Conservation (phyloP, 805 yeast genomes). For the Priceomyces haplophilus region DNA sequence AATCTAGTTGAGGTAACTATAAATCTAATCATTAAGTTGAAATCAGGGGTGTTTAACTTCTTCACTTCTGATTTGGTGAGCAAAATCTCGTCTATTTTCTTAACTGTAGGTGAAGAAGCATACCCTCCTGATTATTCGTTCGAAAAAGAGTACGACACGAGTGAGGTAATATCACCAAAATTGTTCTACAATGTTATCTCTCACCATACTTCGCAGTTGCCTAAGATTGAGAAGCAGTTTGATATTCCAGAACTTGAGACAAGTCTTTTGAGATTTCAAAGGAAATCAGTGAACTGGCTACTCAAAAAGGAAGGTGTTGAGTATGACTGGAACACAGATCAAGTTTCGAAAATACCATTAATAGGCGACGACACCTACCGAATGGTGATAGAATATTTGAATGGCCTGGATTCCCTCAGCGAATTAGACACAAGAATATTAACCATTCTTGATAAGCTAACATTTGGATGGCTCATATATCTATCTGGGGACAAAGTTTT, state of each 20-base stretch:
- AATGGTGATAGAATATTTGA: not conserved
- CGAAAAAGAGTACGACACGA: constrained; percentile 5
- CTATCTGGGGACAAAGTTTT: constrained; percentile 10
- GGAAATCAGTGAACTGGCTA: constrained; percentile 56
- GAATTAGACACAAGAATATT: constrained; percentile 22
- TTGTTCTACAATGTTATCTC: constrained; percentile 52
- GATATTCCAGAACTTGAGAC: constrained; percentile 45
- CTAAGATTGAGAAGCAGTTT: constrained; percentile 16
- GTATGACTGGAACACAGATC: constrained; percentile 25
- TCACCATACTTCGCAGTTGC: constrained; percentile 35
- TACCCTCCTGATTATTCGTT: constrained; percentile 3
- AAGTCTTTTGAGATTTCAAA: constrained; percentile 48
- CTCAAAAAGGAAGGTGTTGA: constrained; percentile 46
- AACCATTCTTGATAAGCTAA: constrained; percentile 35
- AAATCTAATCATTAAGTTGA: constrained; percentile 13
- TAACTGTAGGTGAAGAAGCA: not conserved
- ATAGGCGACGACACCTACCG: constrained; percentile 6
- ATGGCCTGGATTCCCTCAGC: constrained; percentile 1
- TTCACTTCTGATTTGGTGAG: constrained; percentile 16
- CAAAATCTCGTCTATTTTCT: constrained; percentile 1
- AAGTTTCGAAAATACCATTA: constrained; percentile 20
- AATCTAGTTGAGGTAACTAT: constrained; percentile 13
- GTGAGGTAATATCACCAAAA: constrained; percentile 27
- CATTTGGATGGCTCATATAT: constrained; percentile 52
- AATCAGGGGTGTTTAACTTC: constrained; percentile 17